Percentiles rank a stretch among this genome's conserved stretches.
Evolutionary conservation across 768 basidiomycete genomes (phyloP).

Genomic region (Lactarius sp.): DNA sequence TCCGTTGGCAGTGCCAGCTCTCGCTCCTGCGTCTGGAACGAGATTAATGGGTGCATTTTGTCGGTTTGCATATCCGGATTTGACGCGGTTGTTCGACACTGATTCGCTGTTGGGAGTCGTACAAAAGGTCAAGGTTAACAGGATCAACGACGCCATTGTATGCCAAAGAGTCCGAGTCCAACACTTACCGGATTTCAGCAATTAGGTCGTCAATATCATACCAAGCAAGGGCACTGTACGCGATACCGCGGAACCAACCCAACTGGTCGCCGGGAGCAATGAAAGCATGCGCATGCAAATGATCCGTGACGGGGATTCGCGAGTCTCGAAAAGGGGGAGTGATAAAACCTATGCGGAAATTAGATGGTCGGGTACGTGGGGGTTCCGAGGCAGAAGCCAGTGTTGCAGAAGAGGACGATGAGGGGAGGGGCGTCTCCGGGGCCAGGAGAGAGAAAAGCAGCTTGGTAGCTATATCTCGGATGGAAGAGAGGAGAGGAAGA

Average conservation of each 20-base stretch:
- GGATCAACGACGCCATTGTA: neutral
- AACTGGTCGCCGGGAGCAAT: conserved; percentile 57
- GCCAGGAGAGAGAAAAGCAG: conserved; percentile 48
- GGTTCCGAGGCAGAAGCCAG: conserved; percentile 26
- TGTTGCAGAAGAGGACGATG: conserved; percentile 13
- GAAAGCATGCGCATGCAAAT: conserved; percentile 74
- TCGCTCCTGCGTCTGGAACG: conserved; percentile 67
- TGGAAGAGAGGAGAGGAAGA: conserved; percentile 61
- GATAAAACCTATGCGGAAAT: conserved; percentile 69
- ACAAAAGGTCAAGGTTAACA: neutral
- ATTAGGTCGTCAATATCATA: conserved; percentile 74
- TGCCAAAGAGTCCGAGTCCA: conserved; percentile 10
- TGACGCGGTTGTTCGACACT: conserved; percentile 78
- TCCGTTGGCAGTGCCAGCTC: conserved; percentile 60
- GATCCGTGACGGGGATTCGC: conserved; percentile 76
- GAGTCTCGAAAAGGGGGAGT: conserved; percentile 72
- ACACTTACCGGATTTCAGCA: conserved; percentile 68
- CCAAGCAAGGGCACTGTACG: conserved; percentile 67
- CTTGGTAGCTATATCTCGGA: conserved; percentile 53
- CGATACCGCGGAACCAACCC: conserved; percentile 70
- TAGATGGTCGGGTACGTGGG: conserved; percentile 30
- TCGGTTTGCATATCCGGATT: conserved; percentile 63
- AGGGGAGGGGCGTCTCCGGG: conserved; percentile 20
- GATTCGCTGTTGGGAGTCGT: conserved; percentile 49
- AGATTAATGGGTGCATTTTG: conserved; percentile 60